Percentiles rank a stretch among this genome's conserved stretches.
phyloP scores from a whole-genome alignment of 768 basidiomycete species.

The Leccinum barrowsii region DNA sequence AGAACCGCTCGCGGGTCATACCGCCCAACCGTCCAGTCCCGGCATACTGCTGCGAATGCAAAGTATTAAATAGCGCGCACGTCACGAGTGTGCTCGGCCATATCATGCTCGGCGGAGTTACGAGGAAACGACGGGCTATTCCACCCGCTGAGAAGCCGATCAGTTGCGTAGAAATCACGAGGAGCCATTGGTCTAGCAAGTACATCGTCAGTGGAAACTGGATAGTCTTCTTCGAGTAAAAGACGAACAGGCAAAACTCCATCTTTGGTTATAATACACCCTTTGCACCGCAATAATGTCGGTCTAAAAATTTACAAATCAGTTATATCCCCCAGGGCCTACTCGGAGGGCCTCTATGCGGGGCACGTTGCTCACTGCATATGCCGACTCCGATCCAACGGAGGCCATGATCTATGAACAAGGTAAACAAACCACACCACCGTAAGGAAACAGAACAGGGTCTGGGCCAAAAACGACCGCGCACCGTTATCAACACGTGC shows the following conservation, averaged over 20 bases:
- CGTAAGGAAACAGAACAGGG: not conserved
- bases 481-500: slow-evolving; percentile 62
- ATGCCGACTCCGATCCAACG: slow-evolving; percentile 55
- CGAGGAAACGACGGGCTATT: slow-evolving; percentile 70
- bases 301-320: slow-evolving; percentile 32
- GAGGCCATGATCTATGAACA: slow-evolving; percentile 47
- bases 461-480: slow-evolving; percentile 27
- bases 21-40: slow-evolving; percentile 62
- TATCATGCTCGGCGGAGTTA: slow-evolving; percentile 54
- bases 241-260: slow-evolving; percentile 54
- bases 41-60: slow-evolving; percentile 66
- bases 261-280: slow-evolving; percentile 65
- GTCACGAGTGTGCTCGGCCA: slow-evolving; percentile 77
- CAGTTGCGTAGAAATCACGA: slow-evolving; percentile 71
- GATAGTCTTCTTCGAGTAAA: not conserved
- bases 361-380: slow-evolving; percentile 40
- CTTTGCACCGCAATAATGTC: slow-evolving; percentile 76
- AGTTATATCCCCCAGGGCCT: not conserved
- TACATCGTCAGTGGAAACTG: slow-evolving; percentile 5
- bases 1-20: slow-evolving; percentile 74
- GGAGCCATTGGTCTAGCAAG: slow-evolving; percentile 66
- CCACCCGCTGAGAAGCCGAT: slow-evolving; percentile 86
- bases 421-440: slow-evolving; percentile 16
- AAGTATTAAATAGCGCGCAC: slow-evolving; percentile 73
- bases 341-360: not conserved